Evolutionary conservation across 352 stramenopile genomes (phyloP), one percentile per base, ranked within the genome.

Genomic region (Phytophthora foliorum): DNA sequence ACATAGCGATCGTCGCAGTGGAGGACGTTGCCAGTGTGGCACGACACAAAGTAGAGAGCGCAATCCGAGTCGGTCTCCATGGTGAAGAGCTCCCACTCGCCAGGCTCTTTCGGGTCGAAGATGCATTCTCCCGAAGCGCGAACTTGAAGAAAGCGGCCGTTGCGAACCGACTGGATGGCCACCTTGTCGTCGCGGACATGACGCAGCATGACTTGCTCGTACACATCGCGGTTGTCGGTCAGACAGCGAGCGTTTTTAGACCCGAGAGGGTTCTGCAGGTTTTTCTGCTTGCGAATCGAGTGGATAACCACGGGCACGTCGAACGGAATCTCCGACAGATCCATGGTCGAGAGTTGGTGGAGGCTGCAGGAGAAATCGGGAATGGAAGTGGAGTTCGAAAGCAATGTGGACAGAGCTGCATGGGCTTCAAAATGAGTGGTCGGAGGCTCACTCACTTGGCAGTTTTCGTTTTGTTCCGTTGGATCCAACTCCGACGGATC

Each of bases 221-320:
- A 63, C 16, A 54, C 42, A n/a, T 67, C 41, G 4, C 60, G 50
- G 42, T 44, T 56, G 22, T 62, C 42, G 1, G 10, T 25, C 1
- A 62, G 22, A 42, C 60, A 56, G 24, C n/a, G 60, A 27, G 39
- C 49, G 6, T 27, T 29, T 14, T 38, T 62, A 9, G 58, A 58
- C 21, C 67, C 67, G 19, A 53, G 44, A 17, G 59, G 41, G 27
- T 70, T 70, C 25, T 70, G 45, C n/a, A 74, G 55, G 49, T 74
- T 67, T 29, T 41, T 57, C 10, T 21, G 14, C 7, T 17, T 57
- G 21, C 48, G 25, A 17, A 41, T 10, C 6, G 60, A 70, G 19
- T 63, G 67, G 17, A 70, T 21, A 29, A 74, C 54, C 11, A 70
- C 48, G 19, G 52, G 36, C 17, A 63, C 24, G 21, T 55, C 48